These are phyloP conservation scores for Pyricularia grisea DNA, from an alignment of 2,329 filamentous ascomycete species.

Conservation along the genomic window DNA sequence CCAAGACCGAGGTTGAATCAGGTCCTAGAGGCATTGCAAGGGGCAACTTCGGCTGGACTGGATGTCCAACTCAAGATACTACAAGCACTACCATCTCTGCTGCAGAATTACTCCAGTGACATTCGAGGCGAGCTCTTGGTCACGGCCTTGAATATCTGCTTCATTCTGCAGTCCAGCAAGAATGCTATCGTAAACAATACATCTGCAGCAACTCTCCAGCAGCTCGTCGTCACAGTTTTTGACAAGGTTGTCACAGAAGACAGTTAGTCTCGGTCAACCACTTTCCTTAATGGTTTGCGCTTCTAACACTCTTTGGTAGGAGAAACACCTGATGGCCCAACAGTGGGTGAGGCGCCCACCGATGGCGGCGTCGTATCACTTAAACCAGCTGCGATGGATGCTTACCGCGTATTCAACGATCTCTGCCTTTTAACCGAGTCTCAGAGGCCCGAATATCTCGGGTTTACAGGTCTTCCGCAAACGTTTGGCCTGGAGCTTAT, in stretches of 20 bases:
- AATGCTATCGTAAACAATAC: conserved; percentile 92
- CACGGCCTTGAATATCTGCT: conserved; percentile 80
- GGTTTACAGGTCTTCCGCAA: conserved; percentile 67
- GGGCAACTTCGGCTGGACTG: conserved; percentile 69
- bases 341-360: conserved; percentile 57
- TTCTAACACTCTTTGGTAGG: conserved; percentile 19
- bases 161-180: conserved; percentile 82
- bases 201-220: conserved; percentile 90
- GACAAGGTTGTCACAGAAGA: conserved; percentile 84
- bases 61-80: conserved; percentile 95
- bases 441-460: conserved; percentile 72
- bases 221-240: conserved; percentile 85
- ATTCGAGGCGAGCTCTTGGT: conserved; percentile 74
- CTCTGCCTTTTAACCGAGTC: conserved; percentile 81
- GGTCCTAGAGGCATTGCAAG: conserved; percentile 77
- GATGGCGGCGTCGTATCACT: conserved; percentile 58
- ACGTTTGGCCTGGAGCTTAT: conserved; percentile 86
- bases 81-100: conserved; percentile 77
- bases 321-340: conserved; percentile 39
- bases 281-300: too few relatives aligned
- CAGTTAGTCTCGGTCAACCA: conserved; percentile 37
- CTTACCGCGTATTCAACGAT: conserved; percentile 80
- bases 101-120: conserved; percentile 83
- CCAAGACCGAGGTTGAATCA: conserved; percentile 73
- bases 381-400: conserved; percentile 72